Conservation (phyloP, 78 protist species). For the Cavenderia fasciculata region DNA sequence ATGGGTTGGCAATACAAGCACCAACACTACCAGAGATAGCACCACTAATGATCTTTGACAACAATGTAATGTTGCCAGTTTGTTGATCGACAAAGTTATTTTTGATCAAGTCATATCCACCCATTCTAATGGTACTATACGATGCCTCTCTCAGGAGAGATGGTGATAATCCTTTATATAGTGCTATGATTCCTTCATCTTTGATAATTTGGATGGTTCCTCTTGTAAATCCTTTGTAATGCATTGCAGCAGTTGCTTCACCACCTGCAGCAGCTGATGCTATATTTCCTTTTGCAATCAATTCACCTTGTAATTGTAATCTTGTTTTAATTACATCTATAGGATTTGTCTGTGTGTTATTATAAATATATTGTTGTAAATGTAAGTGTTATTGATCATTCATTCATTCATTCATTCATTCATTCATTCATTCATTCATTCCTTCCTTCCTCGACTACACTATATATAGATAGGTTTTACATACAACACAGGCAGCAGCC, state of each 20-base stretch:
- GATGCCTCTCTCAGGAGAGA: constrained; percentile 55
- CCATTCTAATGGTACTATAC: constrained; percentile 65
- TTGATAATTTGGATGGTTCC: constrained; percentile 17
- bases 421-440: background rate
- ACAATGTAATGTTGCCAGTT: background rate
- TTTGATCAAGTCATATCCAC: constrained; percentile 61
- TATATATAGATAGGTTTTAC: background rate
- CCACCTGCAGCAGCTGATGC: background rate
- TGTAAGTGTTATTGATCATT: background rate
- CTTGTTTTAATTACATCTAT: constrained; percentile 78
- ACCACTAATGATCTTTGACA: constrained; percentile 47
- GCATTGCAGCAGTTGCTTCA: background rate
- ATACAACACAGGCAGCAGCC: background rate
- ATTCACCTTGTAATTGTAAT: constrained; percentile 80
- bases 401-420: background rate
- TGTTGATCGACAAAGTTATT: constrained; percentile 19
- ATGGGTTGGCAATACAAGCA: constrained; percentile 79
- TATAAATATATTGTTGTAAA: too few species aligned
- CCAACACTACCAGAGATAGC: constrained; percentile 61
- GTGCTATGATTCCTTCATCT: constrained; percentile 37
- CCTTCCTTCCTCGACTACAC: constrained; percentile 13
- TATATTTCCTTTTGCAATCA: background rate
- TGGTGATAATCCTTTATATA: constrained; percentile 70
- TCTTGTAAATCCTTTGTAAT: constrained; percentile 14
- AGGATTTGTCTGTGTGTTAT: constrained; percentile 51